Evolutionary conservation across 371 early-diverging fungal genomes (phyloP).

Genomic region (Conidiobolus incongruus): DNA sequence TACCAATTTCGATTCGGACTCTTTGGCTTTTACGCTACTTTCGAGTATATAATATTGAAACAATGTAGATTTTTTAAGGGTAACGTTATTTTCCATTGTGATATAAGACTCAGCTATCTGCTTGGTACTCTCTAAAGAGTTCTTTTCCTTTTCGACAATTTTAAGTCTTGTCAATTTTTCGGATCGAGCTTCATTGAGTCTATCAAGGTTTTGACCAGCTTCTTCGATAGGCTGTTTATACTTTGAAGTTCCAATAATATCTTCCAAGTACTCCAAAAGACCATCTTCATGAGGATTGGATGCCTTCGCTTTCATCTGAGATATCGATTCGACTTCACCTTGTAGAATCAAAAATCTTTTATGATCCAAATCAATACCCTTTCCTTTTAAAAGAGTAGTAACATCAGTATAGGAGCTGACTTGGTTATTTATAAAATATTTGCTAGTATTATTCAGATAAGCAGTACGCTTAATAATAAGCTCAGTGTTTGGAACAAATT

Average conservation of each 20-base stretch:
- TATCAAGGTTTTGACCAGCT: conserved; percentile 36
- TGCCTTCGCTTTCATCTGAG: conserved; percentile 97
- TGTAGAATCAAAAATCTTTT: conserved; percentile 97
- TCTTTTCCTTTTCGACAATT: conserved; percentile 12
- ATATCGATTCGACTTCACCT: conserved; percentile 99
- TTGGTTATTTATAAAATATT: conserved; percentile 59
- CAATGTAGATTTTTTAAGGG: too few relatives aligned
- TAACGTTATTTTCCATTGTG: conserved; percentile 53
- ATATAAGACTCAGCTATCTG: conserved; percentile 63
- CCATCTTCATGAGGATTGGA: conserved; percentile 86
- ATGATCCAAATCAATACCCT: conserved; percentile 96
- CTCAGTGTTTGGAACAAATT: conserved; percentile 37
- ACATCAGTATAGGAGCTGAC: conserved; percentile 62
- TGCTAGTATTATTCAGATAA: conserved; percentile 40
- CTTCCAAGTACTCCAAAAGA: conserved; percentile 92
- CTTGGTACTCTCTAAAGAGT: conserved; percentile 25
- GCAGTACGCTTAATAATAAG: conserved; percentile 68
- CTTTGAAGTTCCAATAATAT: too few relatives aligned
- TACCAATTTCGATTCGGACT: not conserved
- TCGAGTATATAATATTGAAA: conserved; percentile 6
- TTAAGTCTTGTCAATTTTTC: conserved; percentile 70
- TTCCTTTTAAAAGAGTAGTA: conserved; percentile 52
- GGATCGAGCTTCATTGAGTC: conserved; percentile 45
- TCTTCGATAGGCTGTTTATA: conserved; percentile 82
- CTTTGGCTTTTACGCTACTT: not conserved